These are phyloP conservation scores for Neofusicoccum laricinum DNA, from an alignment of 2,329 filamentous ascomycete species.

Conservation along the genomic window DNA sequence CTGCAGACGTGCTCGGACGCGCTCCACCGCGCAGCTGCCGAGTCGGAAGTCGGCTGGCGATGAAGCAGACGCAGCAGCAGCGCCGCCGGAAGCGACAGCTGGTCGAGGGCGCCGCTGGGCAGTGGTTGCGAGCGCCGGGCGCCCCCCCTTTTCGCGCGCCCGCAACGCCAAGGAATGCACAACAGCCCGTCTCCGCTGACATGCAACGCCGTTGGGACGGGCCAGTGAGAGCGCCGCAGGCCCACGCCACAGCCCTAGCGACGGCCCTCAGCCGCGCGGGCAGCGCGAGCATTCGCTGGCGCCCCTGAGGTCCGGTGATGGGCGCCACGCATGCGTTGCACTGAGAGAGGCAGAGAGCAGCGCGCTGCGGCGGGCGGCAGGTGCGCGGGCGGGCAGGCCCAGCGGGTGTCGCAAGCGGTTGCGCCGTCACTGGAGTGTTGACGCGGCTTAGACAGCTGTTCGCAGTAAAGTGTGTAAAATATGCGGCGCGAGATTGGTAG, in stretches of 20 bases:
- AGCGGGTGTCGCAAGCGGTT: constrained; percentile 4
- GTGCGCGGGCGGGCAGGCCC: background rate
- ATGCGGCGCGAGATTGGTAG: constrained; percentile 9
- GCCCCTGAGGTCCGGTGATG: background rate
- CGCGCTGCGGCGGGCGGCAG: background rate
- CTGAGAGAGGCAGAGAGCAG: background rate
- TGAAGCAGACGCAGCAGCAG: background rate
- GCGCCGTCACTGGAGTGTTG: background rate
- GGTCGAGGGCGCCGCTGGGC: background rate
- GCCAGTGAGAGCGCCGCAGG: constrained; percentile 3
- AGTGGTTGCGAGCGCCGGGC: background rate
- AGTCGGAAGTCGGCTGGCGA: constrained; percentile 6
- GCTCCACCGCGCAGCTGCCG: background rate
- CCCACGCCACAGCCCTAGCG: constrained; percentile 4
- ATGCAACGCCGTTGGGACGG: background rate
- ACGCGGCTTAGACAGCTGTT: constrained; percentile 7
- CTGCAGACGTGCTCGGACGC: background rate
- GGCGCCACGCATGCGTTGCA: background rate
- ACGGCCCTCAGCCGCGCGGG: background rate
- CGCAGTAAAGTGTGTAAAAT: constrained; percentile 12
- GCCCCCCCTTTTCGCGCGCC: background rate
- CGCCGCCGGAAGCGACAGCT: background rate
- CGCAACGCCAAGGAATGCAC: background rate
- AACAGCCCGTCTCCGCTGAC: background rate
- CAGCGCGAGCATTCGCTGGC: background rate